phyloP scores from a whole-genome alignment of 352 stramenopile genomes.

The Phytophthora colocasiae region DNA sequence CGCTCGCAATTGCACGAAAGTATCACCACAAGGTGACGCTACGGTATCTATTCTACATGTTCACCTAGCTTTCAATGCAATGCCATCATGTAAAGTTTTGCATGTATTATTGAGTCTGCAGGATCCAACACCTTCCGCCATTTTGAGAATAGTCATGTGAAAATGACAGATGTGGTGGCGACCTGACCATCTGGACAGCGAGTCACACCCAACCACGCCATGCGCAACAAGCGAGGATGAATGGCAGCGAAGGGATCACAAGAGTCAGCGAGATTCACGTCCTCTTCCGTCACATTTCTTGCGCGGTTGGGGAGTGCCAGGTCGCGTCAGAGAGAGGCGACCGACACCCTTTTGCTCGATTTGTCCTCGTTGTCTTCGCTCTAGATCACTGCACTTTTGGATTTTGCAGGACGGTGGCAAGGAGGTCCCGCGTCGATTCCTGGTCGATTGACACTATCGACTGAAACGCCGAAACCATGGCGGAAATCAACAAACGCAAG shows the following conservation, averaged over 20 bases:
- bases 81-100: too few relatives aligned
- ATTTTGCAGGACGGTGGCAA: constrained; percentile 26
- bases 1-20: constrained; percentile 11
- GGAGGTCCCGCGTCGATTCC: constrained; percentile 7
- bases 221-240: constrained; percentile 36
- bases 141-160: background rate
- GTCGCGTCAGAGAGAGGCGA: constrained; percentile 27
- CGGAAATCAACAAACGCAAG: constrained; percentile 27
- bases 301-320: constrained; percentile 7
- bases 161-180: constrained; percentile 22
- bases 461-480: constrained; percentile 19
- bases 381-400: constrained; percentile 26
- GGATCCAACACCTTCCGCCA: constrained; percentile 7
- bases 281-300: constrained; percentile 40
- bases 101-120: background rate
- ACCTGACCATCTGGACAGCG: constrained; percentile 34
- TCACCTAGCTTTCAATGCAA: background rate
- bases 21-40: constrained; percentile 11
- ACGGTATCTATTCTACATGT: background rate
- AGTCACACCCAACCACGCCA: constrained; percentile 15
- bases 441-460: constrained; percentile 16
- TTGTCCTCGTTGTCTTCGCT: constrained; percentile 14
- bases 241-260: constrained; percentile 27
- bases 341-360: constrained; percentile 24
- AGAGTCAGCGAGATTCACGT: constrained; percentile 27